These are phyloP conservation scores for Gynostemma pentaphyllum DNA, from an alignment of 306 rosid genomes.

Conservation along the genomic window DNA sequence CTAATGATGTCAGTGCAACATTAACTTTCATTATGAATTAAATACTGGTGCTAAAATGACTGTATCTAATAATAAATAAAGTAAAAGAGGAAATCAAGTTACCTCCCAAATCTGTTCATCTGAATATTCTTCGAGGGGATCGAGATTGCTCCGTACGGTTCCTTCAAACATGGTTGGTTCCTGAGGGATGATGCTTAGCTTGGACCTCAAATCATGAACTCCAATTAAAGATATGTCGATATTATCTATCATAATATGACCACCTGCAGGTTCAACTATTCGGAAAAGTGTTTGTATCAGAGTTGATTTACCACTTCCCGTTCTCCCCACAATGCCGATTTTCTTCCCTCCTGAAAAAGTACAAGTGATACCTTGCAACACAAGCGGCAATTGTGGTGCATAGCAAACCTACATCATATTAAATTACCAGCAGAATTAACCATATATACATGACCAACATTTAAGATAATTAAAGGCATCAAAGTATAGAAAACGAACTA, in stretches of 20 bases:
- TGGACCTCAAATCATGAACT: constrained; percentile 67
- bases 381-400: constrained; percentile 82
- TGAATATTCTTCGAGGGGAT: constrained; percentile 68
- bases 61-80: background rate
- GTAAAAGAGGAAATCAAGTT: constrained; percentile 13
- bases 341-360: constrained; percentile 61
- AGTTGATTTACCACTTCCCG: constrained; percentile 80
- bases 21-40: background rate
- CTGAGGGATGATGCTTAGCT: constrained; percentile 81
- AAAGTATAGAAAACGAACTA: background rate
- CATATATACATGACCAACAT: no score
- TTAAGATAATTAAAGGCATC: background rate
- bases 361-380: constrained; percentile 64
- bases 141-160: constrained; percentile 70
- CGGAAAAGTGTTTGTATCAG: constrained; percentile 72
- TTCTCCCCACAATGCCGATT: constrained; percentile 88
- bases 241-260: constrained; percentile 48
- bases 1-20: constrained; percentile 23
- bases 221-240: constrained; percentile 55
- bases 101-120: constrained; percentile 91
- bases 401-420: constrained; percentile 59
- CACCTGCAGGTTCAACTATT: constrained; percentile 45
- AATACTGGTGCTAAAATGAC: no score
- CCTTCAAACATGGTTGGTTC: constrained; percentile 98
- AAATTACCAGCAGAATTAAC: no score